Base-by-base conservation (phyloP, 2,329 filamentous ascomycete genomes). In the Monilinia polystroma region DNA sequence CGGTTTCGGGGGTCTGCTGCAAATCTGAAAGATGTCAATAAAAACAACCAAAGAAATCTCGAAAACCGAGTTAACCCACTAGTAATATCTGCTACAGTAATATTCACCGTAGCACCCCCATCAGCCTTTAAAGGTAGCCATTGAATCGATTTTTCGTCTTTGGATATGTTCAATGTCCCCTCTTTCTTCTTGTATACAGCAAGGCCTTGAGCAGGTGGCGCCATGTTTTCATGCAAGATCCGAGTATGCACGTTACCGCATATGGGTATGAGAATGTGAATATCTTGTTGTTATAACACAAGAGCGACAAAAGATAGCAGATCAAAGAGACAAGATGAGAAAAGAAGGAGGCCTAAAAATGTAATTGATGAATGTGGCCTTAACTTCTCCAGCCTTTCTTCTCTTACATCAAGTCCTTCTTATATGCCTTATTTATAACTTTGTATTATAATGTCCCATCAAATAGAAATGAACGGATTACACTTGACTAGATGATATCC, bases 101-200 rank as follows among this genome's bases (percentile, higher is more conserved):
- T 84, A 0, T 87, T 88, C 68, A 97, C 81, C 35, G 84, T 81
- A 4, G 90, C 84, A 64, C 87, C 82, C 65, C 82, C 83, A 26
- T 82, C 80, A 45, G 85, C 84, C 56, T 84, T 84, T 64, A 86
- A 83, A 12, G 92, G 90, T 43, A 87, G 91, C 94, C 94, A 99
- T 77, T 87, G 89, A 69, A 98, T 86, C 49, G 84, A 87, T 75
- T 85, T 86, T 74, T 87, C 84, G 78, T 97, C 92, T 66, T 84
- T 81, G 20, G 90, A 87, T 73, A 98, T 83, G 35, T 87, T 86
- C 74, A 99, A 81, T 68, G 86, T 86, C 77, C 95, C 95, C 82
- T 98, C 91, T 79, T 96, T 95, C 83, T 98, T 99, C 81, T 97
- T 98, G 84, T 95, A 98, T 67, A 88, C 83, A 63, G 90, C 88